Percentiles rank a stretch among this genome's conserved stretches.
Evolutionary conservation across 257 asterid genomes (phyloP).

Genomic region (Solanum boliviense): DNA sequence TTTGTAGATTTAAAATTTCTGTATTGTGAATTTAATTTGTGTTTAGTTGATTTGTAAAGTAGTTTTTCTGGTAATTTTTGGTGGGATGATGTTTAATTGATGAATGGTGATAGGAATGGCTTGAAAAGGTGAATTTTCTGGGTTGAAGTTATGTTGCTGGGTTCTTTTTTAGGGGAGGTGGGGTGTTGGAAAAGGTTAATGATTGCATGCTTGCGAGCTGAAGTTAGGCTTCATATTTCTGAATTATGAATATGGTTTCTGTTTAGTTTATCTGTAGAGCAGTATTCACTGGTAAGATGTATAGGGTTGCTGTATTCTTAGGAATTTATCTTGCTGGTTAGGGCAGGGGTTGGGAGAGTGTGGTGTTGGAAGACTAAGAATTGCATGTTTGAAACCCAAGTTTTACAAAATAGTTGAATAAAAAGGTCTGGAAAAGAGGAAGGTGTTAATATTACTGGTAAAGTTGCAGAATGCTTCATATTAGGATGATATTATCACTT

Average conservation of each 20-base stretch:
- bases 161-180: not conserved
- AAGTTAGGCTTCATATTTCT: not conserved
- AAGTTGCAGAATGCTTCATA: not conserved
- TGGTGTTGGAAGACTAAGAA: not conserved
- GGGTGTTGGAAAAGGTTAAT: not conserved
- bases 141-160: not conserved
- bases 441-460: not conserved
- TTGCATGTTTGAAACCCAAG: not conserved
- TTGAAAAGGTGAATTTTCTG: not conserved
- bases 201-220: not conserved
- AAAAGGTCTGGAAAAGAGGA: not conserved
- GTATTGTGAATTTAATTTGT: not conserved
- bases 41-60: not conserved
- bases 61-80: not conserved
- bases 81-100: not conserved
- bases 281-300: not conserved
- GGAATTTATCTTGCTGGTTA: not conserved
- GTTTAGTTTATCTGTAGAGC: not conserved
- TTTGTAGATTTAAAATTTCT: conserved; percentile 13
- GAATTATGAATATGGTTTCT: not conserved
- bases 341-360: not conserved
- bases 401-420: not conserved
- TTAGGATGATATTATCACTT: not conserved
- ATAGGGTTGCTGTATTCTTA: not conserved
- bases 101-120: not conserved